Percentiles rank a stretch among this genome's conserved stretches.
phyloP scores from a whole-genome alignment of 2,329 filamentous ascomycete species.

The Penicillium sp. region DNA sequence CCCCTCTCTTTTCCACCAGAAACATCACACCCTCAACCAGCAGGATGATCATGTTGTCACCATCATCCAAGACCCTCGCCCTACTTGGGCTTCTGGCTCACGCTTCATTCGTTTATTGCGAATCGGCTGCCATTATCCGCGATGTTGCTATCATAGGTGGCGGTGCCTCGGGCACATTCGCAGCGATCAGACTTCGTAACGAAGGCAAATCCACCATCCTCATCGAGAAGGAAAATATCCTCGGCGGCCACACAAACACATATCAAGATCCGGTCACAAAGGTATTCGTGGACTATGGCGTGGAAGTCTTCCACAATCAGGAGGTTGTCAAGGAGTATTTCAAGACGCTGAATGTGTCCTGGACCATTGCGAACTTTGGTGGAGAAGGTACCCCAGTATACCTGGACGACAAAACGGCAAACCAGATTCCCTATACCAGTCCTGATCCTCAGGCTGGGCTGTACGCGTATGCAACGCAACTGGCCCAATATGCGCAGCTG shows the following conservation, averaged over 20 bases:
- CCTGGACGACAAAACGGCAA: constrained; percentile 31
- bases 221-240: constrained; percentile 39
- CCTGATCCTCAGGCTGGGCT: constrained; percentile 7
- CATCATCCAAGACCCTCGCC: not conserved
- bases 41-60: not conserved
- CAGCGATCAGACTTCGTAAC: constrained; percentile 32
- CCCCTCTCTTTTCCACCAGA: not conserved
- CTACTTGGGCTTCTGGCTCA: constrained; percentile 3
- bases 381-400: constrained; percentile 18
- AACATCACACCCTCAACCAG: not conserved
- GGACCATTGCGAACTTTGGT: constrained; percentile 15
- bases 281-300: constrained; percentile 38
- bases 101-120: constrained; percentile 19
- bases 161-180: constrained; percentile 16
- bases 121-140: constrained; percentile 20
- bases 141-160: constrained; percentile 24
- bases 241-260: constrained; percentile 43
- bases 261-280: constrained; percentile 35
- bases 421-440: constrained; percentile 18
- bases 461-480: constrained; percentile 34
- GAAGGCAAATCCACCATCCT: constrained; percentile 38
- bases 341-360: constrained; percentile 33
- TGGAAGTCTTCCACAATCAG: constrained; percentile 38
- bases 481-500: constrained; percentile 26
- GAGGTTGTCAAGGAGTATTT: constrained; percentile 37